Conservation (phyloP, 2,329 filamentous ascomycete genomes). For the Scedosporium dehoogii region DNA sequence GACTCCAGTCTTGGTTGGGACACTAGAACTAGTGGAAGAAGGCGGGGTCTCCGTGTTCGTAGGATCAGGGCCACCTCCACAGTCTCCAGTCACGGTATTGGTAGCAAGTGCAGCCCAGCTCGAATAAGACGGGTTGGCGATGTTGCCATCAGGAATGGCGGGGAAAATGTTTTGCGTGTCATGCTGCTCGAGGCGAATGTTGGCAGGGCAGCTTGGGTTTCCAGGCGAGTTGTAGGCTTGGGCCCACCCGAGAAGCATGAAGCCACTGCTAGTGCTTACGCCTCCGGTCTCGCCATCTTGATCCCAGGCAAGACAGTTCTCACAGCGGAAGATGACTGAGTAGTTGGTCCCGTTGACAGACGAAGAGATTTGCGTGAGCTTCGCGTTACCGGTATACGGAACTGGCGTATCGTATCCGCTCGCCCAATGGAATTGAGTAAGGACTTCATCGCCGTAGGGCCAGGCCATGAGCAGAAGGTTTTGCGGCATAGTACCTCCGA, state of each 20-base stretch:
- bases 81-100: constrained; percentile 24
- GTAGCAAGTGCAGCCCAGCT: constrained; percentile 34
- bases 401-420: constrained; percentile 48
- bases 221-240: constrained; percentile 34
- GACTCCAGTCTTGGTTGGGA: constrained; percentile 20
- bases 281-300: constrained; percentile 33
- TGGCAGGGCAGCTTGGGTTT: constrained; percentile 30
- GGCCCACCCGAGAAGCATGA: constrained; percentile 45
- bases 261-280: constrained; percentile 32
- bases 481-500: constrained; percentile 47
- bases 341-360: constrained; percentile 48
- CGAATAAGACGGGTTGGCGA: constrained; percentile 28
- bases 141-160: constrained; percentile 23
- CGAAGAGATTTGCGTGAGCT: constrained; percentile 48
- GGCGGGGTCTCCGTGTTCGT: neutral
- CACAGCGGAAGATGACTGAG: constrained; percentile 55
- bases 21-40: constrained; percentile 15
- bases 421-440: constrained; percentile 47
- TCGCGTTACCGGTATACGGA: constrained; percentile 51
- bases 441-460: constrained; percentile 40
- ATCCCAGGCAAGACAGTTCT: constrained; percentile 44
- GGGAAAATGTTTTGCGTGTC: constrained; percentile 43
- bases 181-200: constrained; percentile 41
- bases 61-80: constrained; percentile 15
- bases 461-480: constrained; percentile 48